Evolutionary conservation across 257 asterid species (phyloP), one percentile per base, ranked within the genome.

Genomic region (Knoxia roxburghii): DNA sequence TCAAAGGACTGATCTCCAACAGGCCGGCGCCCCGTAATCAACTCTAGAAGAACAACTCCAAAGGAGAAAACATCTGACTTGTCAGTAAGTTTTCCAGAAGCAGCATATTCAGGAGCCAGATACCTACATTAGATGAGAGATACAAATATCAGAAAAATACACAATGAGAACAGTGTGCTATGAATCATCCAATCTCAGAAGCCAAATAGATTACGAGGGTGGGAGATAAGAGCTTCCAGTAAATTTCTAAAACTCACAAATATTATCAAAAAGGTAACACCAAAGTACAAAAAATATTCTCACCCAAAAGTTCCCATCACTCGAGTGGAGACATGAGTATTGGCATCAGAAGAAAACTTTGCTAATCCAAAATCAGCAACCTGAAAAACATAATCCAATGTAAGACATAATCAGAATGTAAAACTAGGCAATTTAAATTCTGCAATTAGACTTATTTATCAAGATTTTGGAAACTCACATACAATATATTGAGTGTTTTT

Each of bases 251-350:
- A n/a, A n/a, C n/a, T n/a, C n/a, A n/a, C n/a, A n/a, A n/a, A n/a
- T n/a, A n/a, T n/a, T n/a, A n/a, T n/a, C n/a, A n/a, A n/a, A n/a
- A n/a, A n/a, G 41, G 6, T 3, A 37, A 37, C 41, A 37, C 6
- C 41, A 9, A 37, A 37, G n/a, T n/a, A 58, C 14, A 24, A 58
- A 54, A 29, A 48, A 58, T 63, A 46, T 24, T 53, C 74, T 56
- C 84, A 91, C 98, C 98, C 98, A 48, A 91, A 87, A 62, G 98
- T 91, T 74, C 98, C 98, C 98, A 91, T 91, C 67, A 91, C 96
- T 61, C 98, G 81, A 8, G 98, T 91, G 35, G 98, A 91, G 60
- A 91, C 92, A 46, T 91, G 98, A 68, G 96, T 91, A 67, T 89
- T 84, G 71, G 67, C 69, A 59, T 89, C 98, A 64, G 90, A 77